Evolutionary conservation across 106 monocot species (phyloP).

Genomic region (Amphibolis antarctica): DNA sequence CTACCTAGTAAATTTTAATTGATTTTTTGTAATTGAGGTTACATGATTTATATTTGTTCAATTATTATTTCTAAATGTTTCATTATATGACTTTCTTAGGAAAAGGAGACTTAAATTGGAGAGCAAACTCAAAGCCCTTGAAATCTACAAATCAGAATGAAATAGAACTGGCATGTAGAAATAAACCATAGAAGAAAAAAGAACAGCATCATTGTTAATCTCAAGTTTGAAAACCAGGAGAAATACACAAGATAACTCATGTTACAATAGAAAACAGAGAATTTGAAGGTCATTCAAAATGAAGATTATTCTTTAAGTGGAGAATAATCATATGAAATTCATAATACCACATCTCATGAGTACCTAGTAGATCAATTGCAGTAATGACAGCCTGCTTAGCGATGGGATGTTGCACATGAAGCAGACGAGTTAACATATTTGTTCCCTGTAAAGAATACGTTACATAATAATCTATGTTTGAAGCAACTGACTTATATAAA

Average conservation of each 20-base stretch:
- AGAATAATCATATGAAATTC: background rate
- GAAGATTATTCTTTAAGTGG: background rate
- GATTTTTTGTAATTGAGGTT: too few relatives aligned
- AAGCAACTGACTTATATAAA: background rate
- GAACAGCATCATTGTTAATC: background rate
- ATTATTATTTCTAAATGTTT: too few relatives aligned
- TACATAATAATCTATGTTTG: background rate
- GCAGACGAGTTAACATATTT: constrained; percentile 81
- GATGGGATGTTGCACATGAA: constrained; percentile 84
- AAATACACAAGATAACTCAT: background rate
- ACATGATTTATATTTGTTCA: too few relatives aligned
- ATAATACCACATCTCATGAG: background rate
- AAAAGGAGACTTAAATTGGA: too few relatives aligned
- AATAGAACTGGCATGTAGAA: too few relatives aligned
- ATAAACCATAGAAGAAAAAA: background rate
- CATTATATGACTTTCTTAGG: too few relatives aligned
- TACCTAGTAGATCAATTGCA: constrained; percentile 92
- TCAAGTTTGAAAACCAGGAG: background rate
- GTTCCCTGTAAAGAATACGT: constrained; percentile 44
- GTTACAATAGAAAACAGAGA: too few relatives aligned
- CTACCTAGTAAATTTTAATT: too few relatives aligned
- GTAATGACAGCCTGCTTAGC: constrained; percentile 99
- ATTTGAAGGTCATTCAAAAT: too few relatives aligned
- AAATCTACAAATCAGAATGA: too few relatives aligned
- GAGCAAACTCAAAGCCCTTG: too few relatives aligned